These are phyloP conservation scores for Phyllosticta citrichinensis DNA, from an alignment of 2,329 filamentous ascomycete genomes.

Conservation along the genomic window DNA sequence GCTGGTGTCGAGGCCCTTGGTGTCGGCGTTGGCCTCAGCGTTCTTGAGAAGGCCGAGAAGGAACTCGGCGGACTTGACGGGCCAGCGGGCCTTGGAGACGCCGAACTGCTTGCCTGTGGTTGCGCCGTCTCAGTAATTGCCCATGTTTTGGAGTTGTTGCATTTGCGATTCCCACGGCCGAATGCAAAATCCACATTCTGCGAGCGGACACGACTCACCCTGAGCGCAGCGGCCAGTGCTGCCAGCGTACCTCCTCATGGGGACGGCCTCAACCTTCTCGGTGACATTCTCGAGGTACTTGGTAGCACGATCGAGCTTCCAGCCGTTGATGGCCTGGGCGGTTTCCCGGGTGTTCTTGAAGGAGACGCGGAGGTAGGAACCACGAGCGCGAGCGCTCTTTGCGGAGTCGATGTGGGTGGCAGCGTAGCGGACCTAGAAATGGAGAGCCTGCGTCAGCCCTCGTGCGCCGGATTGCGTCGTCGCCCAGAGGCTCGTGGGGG, in stretches of 20 bases:
- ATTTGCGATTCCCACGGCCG: neutral
- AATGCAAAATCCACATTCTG: neutral
- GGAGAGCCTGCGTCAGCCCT: constrained; percentile 4
- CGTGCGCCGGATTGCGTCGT: neutral
- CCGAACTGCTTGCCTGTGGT: constrained; percentile 90
- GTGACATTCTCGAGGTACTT: constrained; percentile 97
- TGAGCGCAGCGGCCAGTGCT: constrained; percentile 92
- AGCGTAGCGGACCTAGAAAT: constrained; percentile 81
- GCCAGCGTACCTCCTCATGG: constrained; percentile 95
- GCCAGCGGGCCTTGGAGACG: constrained; percentile 97
- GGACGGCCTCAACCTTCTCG: constrained; percentile 93
- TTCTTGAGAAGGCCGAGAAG: constrained; percentile 75
- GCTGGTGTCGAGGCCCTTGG: constrained; percentile 60
- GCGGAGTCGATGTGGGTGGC: constrained; percentile 74
- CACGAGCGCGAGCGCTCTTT: constrained; percentile 95
- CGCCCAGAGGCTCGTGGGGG: neutral
- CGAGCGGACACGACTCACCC: constrained; percentile 56
- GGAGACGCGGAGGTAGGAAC: constrained; percentile 96
- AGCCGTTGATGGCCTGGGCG: constrained; percentile 98
- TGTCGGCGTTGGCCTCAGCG: constrained; percentile 36
- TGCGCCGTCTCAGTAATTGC: constrained; percentile 16
- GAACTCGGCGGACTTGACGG: constrained; percentile 98
- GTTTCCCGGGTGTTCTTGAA: constrained; percentile 99
- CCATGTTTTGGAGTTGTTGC: neutral
- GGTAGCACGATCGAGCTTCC: constrained; percentile 91